Evolutionary conservation across 2,329 filamentous ascomycete genomes (phyloP), one percentile per base, ranked within the genome.

Genomic region (Leptographium galeiforme): DNA sequence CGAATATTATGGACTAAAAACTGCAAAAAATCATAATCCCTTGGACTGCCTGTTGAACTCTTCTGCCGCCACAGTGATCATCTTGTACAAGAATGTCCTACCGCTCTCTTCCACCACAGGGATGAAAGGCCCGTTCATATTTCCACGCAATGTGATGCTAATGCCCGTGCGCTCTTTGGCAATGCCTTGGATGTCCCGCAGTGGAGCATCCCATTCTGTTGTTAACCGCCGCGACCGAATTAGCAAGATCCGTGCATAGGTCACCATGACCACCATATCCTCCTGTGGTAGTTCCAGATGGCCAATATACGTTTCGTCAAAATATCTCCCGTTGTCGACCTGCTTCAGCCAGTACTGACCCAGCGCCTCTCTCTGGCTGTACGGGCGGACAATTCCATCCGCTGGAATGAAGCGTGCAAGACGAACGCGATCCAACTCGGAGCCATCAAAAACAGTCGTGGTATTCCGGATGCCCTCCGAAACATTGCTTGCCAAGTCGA

Each of bases 341-440:
- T 95, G 95, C 76, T 98, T 98, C 59, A 98, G 82, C 94, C 93
- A 98, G 73, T 89, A 96, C 67, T 98, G 93, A 0, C 93, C 93
- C 4, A 98, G 81, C 0, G 93, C 90, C 73, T 98, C 93, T 48
- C 93, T 87, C 65, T 95, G 87, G 53, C 84, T 90, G 73, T 95
- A 98, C 0, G 93, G 90, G 4, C 91, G 85, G 38, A 98, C 90
- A 56, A 98, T 87, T 43, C 93, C 93, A 66, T 98, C 91, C 44
- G 84, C 81, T 16, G 89, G 87, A 56, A 98, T 89, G 71, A 95
- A 96, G 18, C 93, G 86, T 7, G 90, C 87, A 51, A 95, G 78
- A n/a, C 93, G 87, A 30, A 95, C 89, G 49, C 93, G 89, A 62
- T 98, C 94, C 8, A 98, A 82, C 51, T 94, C 93, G 56, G 91